These are phyloP conservation scores for Porodaedalea pini DNA, from an alignment of 1,284 basidiomycete genomes.

Conservation along the genomic window DNA sequence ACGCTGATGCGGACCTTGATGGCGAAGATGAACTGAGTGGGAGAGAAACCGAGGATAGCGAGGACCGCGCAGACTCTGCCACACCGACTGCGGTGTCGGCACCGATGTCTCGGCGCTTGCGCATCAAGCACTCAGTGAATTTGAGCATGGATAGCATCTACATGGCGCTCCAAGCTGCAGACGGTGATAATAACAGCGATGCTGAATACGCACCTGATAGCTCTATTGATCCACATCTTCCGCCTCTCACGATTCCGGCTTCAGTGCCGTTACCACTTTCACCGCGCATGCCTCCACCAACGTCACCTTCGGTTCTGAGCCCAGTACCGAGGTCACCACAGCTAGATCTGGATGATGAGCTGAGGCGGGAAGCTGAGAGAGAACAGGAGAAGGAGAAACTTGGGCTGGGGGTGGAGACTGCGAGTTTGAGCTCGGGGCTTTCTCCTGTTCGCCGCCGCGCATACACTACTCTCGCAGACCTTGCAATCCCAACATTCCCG, in stretches of 20 bases:
- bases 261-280: neutral
- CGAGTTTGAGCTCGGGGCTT: neutral
- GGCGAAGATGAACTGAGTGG: neutral
- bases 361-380: neutral
- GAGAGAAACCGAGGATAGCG: neutral
- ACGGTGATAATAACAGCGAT: neutral
- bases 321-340: neutral
- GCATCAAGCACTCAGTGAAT: conserved; percentile 13
- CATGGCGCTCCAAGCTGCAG: conserved; percentile 15
- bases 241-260: neutral
- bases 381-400: neutral
- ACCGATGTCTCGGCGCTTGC: neutral
- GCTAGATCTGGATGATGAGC: neutral
- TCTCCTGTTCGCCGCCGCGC: conserved; percentile 14
- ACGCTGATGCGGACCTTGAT: neutral
- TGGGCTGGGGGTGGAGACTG: neutral
- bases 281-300: neutral
- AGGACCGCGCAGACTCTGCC: neutral
- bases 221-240: neutral
- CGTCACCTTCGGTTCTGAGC: neutral
- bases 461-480: conserved; percentile 13
- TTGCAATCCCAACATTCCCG: neutral
- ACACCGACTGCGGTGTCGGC: neutral
- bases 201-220: neutral
- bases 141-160: conserved; percentile 20